These are phyloP conservation scores for Suillus fuscotomentosus DNA, from an alignment of 768 basidiomycete genomes.

Conservation along the genomic window DNA sequence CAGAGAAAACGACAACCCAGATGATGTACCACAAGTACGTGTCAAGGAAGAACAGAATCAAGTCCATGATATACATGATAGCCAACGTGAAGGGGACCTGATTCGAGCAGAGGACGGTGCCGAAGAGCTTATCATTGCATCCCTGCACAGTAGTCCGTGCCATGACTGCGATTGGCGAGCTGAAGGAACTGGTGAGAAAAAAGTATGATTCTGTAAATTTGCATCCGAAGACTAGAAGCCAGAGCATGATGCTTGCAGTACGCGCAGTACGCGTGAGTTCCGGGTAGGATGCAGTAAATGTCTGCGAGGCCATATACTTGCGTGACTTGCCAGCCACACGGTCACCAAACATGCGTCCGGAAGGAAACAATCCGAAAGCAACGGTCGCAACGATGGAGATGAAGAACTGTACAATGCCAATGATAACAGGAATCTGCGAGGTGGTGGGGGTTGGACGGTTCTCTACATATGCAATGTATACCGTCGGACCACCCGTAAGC, in stretches of 20 bases:
- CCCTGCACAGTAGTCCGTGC: conserved; percentile 90
- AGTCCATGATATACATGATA: conserved; percentile 99
- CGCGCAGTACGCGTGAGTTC: conserved; percentile 69
- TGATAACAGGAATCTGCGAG: conserved; percentile 78
- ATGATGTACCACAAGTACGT: conserved; percentile 99
- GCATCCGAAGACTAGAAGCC: conserved; percentile 94
- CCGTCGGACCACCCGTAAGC: conserved; percentile 88
- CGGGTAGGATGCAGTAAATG: conserved; percentile 98
- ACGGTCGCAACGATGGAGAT: conserved; percentile 82
- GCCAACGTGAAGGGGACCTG: conserved; percentile 93
- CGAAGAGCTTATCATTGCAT: conserved; percentile 85
- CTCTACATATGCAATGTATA: conserved; percentile 90
- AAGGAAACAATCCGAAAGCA: conserved; percentile 86
- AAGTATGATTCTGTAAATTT: conserved; percentile 98
- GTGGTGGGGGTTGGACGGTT: conserved; percentile 46
- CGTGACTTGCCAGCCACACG: conserved; percentile 96
- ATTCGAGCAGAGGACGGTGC: conserved; percentile 77
- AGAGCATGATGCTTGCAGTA: conserved; percentile 79
- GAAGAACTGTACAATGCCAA: conserved; percentile 93
- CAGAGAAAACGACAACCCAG: conserved; percentile 95
- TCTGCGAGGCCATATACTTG: conserved; percentile 98
- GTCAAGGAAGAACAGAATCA: conserved; percentile 97
- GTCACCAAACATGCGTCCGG: conserved; percentile 98
- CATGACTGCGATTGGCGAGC: conserved; percentile 95
- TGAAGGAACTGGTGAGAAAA: conserved; percentile 97